Base-by-base conservation (phyloP, 805 yeast genomes). In the Nakazawaea ernobii region DNA sequence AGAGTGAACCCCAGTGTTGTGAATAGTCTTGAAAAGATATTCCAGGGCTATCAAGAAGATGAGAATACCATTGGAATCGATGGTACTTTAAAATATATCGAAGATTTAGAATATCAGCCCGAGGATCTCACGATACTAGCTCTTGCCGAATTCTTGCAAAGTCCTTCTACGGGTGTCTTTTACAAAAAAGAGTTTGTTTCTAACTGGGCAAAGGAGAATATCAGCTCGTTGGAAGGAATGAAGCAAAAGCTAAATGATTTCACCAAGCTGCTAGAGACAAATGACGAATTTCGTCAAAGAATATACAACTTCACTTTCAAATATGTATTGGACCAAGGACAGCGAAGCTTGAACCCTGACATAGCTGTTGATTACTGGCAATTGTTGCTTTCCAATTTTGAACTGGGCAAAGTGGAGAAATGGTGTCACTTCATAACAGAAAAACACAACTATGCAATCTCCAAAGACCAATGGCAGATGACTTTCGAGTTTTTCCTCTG, bases 401-500 rank as follows among this genome's bases (percentile, higher is more conserved):
- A 59, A 1, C 45, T 53, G 7, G 61, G 68, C 32, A 54, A 81
- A 33, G 54, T 70, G 10, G 69, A 70, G 8, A 69, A 68, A 37
- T 92, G 96, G 92, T 66, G 72, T 44, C 62, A 59, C 1, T 91
- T 83, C 59, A 59, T 84, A 27, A 57, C 56, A 4, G 61, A 60
- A 2, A 68, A 65, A 10, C 66, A 71, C 51, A 71, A 76, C 42
- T 66, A 71, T 42, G 63, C 70, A 5, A 72, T 94, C 33, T 74
- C 86, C 5, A 77, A 66, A 52, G 99, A 92, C 58, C 78, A 82
- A 24, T 92, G 97, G 97, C 74, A 77, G 51, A 90, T 91, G 97
- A 68, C 86, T 48, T 74, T 74, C 46, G 79, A 81, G 48, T 88
- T 90, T 57, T 63, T 84, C 47, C 63, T 68, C 46, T 76, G 77